Conservation (phyloP, 2,329 filamentous ascomycete genomes). For the Leptoxyphium fumago region DNA sequence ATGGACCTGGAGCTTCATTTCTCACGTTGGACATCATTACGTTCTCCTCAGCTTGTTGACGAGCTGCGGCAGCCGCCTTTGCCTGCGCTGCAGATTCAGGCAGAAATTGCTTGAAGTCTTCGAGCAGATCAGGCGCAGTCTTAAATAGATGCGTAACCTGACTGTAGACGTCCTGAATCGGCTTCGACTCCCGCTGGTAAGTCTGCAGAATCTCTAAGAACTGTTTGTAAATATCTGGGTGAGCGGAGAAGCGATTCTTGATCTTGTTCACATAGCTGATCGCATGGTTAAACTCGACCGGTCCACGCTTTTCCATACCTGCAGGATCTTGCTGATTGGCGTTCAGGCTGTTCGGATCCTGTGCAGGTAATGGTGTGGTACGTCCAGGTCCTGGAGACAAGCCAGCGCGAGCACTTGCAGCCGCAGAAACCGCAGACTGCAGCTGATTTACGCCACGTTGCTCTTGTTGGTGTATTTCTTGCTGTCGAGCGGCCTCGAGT, state of each 20-base stretch:
- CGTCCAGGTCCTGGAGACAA: slow-evolving; percentile 34
- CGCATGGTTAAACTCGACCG: slow-evolving; percentile 97
- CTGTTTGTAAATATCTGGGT: slow-evolving; percentile 98
- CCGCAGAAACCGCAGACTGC: slow-evolving; percentile 47
- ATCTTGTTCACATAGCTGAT: slow-evolving; percentile 99
- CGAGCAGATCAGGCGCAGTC: slow-evolving; percentile 80
- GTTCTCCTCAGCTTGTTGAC: slow-evolving; percentile 53
- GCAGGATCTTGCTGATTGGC: slow-evolving; percentile 37
- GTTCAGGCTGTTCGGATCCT: slow-evolving; percentile 36
- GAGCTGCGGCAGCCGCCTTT: slow-evolving; percentile 37
- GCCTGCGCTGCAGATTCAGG: slow-evolving; percentile 72
- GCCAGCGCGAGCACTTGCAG: slow-evolving; percentile 36
- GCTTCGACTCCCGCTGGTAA: slow-evolving; percentile 94
- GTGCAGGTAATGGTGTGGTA: slow-evolving; percentile 32
- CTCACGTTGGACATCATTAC: slow-evolving; percentile 51
- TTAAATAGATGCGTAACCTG: slow-evolving; percentile 93
- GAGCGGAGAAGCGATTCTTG: slow-evolving; percentile 95
- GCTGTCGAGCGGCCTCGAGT: slow-evolving; percentile 12
- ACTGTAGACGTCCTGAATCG: slow-evolving; percentile 94
- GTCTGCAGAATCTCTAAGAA: slow-evolving; percentile 97
- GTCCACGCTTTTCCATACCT: slow-evolving; percentile 67
- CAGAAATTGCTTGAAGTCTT: slow-evolving; percentile 97
- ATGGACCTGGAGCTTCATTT: slow-evolving; percentile 30
- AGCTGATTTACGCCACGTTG: slow-evolving; percentile 51
- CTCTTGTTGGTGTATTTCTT: slow-evolving; percentile 43